A percentile compares a stretch with the other conserved stretches of the same genome.
Conservation (phyloP, 2,329 filamentous ascomycete species). For the Cladobotryum protrusum region DNA sequence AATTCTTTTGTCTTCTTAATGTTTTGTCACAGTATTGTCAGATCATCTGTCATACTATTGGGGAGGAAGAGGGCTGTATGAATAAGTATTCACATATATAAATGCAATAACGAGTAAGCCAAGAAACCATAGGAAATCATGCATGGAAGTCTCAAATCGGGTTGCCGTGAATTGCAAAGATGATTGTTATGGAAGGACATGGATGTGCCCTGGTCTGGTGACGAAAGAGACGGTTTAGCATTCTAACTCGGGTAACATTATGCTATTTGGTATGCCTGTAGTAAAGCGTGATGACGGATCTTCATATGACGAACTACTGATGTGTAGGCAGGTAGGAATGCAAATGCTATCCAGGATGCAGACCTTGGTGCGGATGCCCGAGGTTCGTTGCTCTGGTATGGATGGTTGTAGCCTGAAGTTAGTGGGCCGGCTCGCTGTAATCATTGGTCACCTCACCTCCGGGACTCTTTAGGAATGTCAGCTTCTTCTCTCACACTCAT, state of each 20-base stretch:
- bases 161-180: slow-evolving; percentile 25
- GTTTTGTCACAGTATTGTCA: slow-evolving; percentile 19
- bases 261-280: no score
- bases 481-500: neutral
- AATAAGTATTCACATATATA: slow-evolving; percentile 1
- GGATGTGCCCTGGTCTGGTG: no score
- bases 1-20: slow-evolving; percentile 19
- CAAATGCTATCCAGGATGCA: no score
- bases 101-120: neutral
- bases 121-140: neutral
- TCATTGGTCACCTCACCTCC: no score
- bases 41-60: slow-evolving; percentile 5
- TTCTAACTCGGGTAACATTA: no score
- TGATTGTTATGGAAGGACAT: no score
- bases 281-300: slow-evolving; percentile 9
- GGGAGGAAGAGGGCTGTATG: slow-evolving; percentile 8
- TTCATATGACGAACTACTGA: neutral
- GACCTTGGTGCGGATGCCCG: neutral
- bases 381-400: neutral
- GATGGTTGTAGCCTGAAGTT: slow-evolving; percentile 3
- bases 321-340: no score
- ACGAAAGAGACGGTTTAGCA: no score
- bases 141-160: neutral
- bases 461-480: no score
- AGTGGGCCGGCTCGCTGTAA: neutral